Conservation (phyloP, 805 yeast genomes). For the Candida insectalens region DNA sequence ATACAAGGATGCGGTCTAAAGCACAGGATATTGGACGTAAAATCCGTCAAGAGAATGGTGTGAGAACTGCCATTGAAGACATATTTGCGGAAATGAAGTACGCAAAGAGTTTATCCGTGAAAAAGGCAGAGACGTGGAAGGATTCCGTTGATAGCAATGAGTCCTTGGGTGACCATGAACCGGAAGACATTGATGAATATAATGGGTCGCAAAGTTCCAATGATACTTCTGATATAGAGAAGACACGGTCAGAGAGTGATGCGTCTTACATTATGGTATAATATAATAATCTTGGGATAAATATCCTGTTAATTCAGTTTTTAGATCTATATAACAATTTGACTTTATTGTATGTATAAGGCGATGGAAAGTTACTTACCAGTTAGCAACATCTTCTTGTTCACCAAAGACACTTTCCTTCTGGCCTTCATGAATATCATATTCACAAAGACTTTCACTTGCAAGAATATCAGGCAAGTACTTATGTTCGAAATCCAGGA, state of each 20-base stretch:
- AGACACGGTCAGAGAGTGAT: too few species aligned
- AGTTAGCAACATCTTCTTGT: constrained; percentile 89
- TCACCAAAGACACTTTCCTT: constrained; percentile 81
- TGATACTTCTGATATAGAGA: too few species aligned
- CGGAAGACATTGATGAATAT: too few species aligned
- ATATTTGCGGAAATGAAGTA: constrained; percentile 79
- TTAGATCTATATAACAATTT: too few species aligned
- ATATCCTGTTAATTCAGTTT: too few species aligned
- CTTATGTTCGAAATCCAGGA: constrained; percentile 53
- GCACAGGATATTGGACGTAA: constrained; percentile 55
- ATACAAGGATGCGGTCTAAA: constrained; percentile 54
- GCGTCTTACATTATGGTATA: too few species aligned
- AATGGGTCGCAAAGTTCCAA: too few species aligned
- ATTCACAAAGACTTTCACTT: constrained; percentile 35
- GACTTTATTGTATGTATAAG: neutral
- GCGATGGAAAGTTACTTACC: too few species aligned
- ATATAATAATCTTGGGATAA: too few species aligned
- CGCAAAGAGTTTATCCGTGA: constrained; percentile 47
- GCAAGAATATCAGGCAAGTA: constrained; percentile 53
- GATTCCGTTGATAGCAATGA: too few species aligned
- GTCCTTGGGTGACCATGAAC: too few species aligned
- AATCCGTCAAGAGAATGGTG: constrained; percentile 75
- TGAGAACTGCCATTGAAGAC: constrained; percentile 58
- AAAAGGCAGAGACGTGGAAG: constrained; percentile 11
- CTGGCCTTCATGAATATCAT: constrained; percentile 32